Evolutionary conservation across 352 stramenopile genomes (phyloP), one percentile per base, ranked within the genome.

Genomic region (Globisporangium echinulatum): DNA sequence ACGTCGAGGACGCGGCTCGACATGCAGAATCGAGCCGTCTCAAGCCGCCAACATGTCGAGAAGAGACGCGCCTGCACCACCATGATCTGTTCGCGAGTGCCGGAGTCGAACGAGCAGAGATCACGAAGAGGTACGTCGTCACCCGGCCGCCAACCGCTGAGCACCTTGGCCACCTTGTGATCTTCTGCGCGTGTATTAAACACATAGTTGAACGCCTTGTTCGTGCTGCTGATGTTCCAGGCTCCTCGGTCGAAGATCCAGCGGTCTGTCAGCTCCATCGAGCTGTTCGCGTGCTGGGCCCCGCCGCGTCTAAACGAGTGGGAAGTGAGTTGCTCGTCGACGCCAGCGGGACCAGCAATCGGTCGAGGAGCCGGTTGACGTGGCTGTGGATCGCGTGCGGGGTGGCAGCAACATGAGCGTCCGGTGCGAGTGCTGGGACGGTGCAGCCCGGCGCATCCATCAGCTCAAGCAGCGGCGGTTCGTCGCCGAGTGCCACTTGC

Each of bases 291-390:
- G 33, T 54, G 49, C 33, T 54, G 49, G 8, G 49, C 49, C 0
- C 49, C 49, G 3, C 48, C 61, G 15, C 65, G 55, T 0, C 60
- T 47, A 54, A 77, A 70, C 0, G 67, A 70, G 14, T 70, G 70
- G 1, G 64, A 74, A 1, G 58, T 67, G 4, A 72, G 49, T 6
- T 38, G 7, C 4, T 49, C 56, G 5, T 51, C 17, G 0, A 72
- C 55, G 3, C 54, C 63, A 19, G 56, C 56, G 0, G 36, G 37
- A 0, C 0, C 4, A 0, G 25, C 9, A 4, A 77, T 33, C 6
- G 57, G 9, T 58, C 59, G 4, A 74, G 66, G 2, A 69, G 9
- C 0, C 59, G 49, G 15, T 74, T 74, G 13, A 69, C 58, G 46
- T 69, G 52, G 9, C 39, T 40, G 50, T 73, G 68, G 8, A 68